Evolutionary conservation across 1,139 yeast species (phyloP).

Genomic region (Candida mesenterica): DNA sequence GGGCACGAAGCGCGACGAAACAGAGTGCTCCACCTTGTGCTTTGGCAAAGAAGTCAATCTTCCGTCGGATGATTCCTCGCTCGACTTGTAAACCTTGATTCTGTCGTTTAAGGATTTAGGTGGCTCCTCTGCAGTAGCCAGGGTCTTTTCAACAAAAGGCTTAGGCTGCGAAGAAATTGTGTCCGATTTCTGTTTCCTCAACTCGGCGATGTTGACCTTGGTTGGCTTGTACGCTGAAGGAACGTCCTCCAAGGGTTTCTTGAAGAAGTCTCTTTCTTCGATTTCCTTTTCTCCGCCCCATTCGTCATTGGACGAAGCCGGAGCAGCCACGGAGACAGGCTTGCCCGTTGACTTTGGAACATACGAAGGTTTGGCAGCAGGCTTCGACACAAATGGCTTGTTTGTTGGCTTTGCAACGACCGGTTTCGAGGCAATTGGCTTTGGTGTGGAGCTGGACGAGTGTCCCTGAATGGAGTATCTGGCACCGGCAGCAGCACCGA

Average conservation of each 20-base stretch:
- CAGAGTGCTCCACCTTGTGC: conserved; percentile 55
- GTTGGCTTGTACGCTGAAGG: conserved; percentile 74
- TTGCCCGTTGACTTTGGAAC: conserved; percentile 43
- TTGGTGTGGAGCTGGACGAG: conserved; percentile 10
- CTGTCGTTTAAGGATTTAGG: conserved; percentile 47
- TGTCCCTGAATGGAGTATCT: conserved; percentile 75
- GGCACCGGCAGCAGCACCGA: conserved; percentile 94
- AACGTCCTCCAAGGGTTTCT: conserved; percentile 58
- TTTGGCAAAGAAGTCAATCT: conserved; percentile 64
- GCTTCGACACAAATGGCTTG: conserved; percentile 28
- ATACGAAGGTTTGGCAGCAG: conserved; percentile 28
- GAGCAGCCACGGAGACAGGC: conserved; percentile 24
- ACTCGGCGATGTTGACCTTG: conserved; percentile 42
- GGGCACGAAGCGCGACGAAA: conserved; percentile 48
- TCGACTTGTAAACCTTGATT: conserved; percentile 30
- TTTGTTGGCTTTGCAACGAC: conserved; percentile 20
- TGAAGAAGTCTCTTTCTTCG: conserved; percentile 65
- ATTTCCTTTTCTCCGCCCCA: conserved; percentile 67
- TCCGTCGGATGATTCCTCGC: conserved; percentile 33
- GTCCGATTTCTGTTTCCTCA: conserved; percentile 48
- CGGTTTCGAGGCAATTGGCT: conserved; percentile 16
- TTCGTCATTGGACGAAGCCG: conserved; percentile 55
- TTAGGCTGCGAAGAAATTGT: conserved; percentile 45
- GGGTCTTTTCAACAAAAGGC: conserved; percentile 19
- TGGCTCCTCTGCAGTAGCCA: conserved; percentile 24